Base-by-base conservation (phyloP, 2,329 filamentous ascomycete species). In the Fusarium torreyae region DNA sequence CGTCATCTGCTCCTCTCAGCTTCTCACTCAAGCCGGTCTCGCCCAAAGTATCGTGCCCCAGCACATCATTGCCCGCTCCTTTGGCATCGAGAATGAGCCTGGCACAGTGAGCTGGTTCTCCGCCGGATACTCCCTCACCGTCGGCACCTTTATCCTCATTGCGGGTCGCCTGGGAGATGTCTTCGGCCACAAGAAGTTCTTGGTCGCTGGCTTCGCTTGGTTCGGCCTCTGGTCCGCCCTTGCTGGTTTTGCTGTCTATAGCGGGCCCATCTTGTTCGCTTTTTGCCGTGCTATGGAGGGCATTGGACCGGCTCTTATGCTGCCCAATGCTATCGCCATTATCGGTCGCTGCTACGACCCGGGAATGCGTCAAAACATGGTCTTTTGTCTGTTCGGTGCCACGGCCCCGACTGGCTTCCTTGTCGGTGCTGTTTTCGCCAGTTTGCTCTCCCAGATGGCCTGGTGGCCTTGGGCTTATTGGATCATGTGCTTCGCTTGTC, bases 311-410 rank as follows among this genome's bases (percentile, higher is more conserved):
- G 85, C 87, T 0, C 80, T 90, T 44, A 70, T 83, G 45, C 75
- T 90, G 18, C 87, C 88, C 0, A 90, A 89, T 69, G 84, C 79
- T 2, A 77, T 90, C 36, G 87, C 86, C 4, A 80, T 90, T 17
- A 76, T 90, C 6, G 87, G 87, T 6, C 78, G 79, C 1, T 81
- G 82, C 2, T 89, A 89, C 69, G 75, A 78, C 2, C 74, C 75
- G 0, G 79, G 80, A 2, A 60, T 61, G 17, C 76, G 75, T n/a
- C 79, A 81, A 63, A 70, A 75, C 10, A 76, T 80, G 71, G 74
- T 77, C 1, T 78, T 81, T 44, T 73, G 75, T 42, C 36, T 79
- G 17, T 80, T 81, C 63, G 78, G 77, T 15, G 80, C 76, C 24
- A 31, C 28, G 10, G 28, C 28, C 28, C 28, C 28, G 10, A 31